phyloP scores from a whole-genome alignment of 1,284 basidiomycete genomes.

The Irpex sp. region DNA sequence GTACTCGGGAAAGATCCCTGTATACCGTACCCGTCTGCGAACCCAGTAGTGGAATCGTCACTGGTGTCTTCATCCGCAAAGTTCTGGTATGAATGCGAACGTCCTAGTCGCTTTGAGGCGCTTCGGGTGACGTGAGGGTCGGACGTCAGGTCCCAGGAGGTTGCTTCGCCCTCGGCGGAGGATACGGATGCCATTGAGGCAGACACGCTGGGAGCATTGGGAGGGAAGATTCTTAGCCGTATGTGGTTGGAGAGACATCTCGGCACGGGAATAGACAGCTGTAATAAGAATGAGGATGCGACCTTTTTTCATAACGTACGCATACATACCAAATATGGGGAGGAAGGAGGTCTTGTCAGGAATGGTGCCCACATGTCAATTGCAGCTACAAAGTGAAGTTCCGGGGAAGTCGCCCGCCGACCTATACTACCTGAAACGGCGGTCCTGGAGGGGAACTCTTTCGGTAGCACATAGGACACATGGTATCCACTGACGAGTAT shows the following conservation, averaged over 20 bases:
- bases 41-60: constrained; percentile 58
- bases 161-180: constrained; percentile 63
- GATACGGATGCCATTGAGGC: constrained; percentile 71
- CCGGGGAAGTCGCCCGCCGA: constrained; percentile 14
- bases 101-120: constrained; percentile 40
- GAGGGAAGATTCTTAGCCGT: constrained; percentile 68
- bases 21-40: constrained; percentile 60
- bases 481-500: constrained; percentile 74
- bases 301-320: constrained; percentile 1
- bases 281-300: constrained; percentile 5
- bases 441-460: constrained; percentile 49
- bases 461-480: constrained; percentile 74
- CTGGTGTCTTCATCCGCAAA: constrained; percentile 81
- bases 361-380: constrained; percentile 74
- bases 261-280: constrained; percentile 74
- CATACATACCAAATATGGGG: constrained; percentile 62
- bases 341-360: constrained; percentile 57
- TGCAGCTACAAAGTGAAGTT: constrained; percentile 71
- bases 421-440: constrained; percentile 7
- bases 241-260: constrained; percentile 74
- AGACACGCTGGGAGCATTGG: constrained; percentile 39
- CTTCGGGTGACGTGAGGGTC: constrained; percentile 70
- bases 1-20: constrained; percentile 76
- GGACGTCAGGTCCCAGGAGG: constrained; percentile 70
- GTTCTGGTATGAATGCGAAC: constrained; percentile 57